Percentiles rank a stretch among this genome's conserved stretches.
Conservation (phyloP, 202 grass and related monocot genomes). For the Musa balbisiana region DNA sequence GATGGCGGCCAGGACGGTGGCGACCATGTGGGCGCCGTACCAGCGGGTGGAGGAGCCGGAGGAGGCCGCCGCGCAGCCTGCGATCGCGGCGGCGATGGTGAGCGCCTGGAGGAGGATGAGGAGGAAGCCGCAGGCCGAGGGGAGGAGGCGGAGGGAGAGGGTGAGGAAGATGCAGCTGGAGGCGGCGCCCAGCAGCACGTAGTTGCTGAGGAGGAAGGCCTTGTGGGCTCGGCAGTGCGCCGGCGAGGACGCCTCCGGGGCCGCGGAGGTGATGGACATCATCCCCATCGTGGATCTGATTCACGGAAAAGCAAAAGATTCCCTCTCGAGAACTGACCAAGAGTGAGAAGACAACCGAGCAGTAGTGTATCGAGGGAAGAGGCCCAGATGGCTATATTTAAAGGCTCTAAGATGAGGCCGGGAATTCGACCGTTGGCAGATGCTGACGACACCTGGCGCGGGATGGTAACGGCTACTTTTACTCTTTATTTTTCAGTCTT, state of each 20-base stretch:
- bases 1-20: constrained; percentile 15
- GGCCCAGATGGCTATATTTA: too few species aligned
- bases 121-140: constrained; percentile 13
- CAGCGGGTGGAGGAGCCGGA: not conserved
- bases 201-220: constrained; percentile 16
- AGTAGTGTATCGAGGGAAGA: too few species aligned
- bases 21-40: constrained; percentile 12
- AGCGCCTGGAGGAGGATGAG: constrained; percentile 14
- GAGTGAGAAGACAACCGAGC: too few species aligned
- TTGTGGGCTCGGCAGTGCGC: constrained; percentile 2
- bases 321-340: too few species aligned
- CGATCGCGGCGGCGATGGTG: constrained; percentile 2
- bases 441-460: too few species aligned
- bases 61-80: not conserved
- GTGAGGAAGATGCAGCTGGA: constrained; percentile 23
- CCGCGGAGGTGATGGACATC: not conserved
- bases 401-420: too few species aligned
- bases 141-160: constrained; percentile 11
- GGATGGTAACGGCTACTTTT: too few species aligned
- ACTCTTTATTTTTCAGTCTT: too few species aligned
- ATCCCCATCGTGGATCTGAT: not conserved
- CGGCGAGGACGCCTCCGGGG: not conserved
- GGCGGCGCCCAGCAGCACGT: constrained; percentile 13
- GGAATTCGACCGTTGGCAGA: too few species aligned
- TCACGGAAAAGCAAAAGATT: too few species aligned